Evolutionary conservation across 2,329 filamentous ascomycete species (phyloP), one percentile per base, ranked within the genome.

Genomic region (Phyllosticta citribraziliensis): DNA sequence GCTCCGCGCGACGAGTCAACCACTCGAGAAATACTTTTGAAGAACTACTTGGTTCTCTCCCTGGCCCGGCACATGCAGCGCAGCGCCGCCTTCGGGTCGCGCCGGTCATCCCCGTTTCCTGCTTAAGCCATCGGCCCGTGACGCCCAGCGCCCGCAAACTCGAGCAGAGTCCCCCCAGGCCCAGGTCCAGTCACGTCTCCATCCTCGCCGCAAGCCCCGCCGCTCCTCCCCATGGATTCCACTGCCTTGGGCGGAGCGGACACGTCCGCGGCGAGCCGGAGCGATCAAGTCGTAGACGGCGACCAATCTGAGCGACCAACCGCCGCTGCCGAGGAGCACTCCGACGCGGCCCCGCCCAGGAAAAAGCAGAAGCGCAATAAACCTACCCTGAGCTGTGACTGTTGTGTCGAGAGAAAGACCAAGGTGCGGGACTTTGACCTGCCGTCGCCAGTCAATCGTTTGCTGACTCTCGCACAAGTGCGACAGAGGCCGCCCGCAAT

Each of bases 281-380:
- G n/a, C 8, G 17, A 47, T 5, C 40, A 5, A 19, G 40, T n/a
- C 4, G 40, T 47, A 47, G 40, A 47, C 40, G 17, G 40, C 17
- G 17, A 5, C 57, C 52, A 53, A 24, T 54, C 52, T 33, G 40
- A 33, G 51, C 52, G 51, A 6, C 30, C 30, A 35, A 30, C 30
- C 33, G 53, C 50, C 12, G 53, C 57, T 33, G 51, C 35, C 35
- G 20, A 20, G n/a, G 40, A 27, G 5, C 50, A 25, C 54, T 47
- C 12, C 25, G 27, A n/a, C 24, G 19, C 52, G 9, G 9, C 19
- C 6, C 59, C 54, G 25, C 50, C 50, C 10, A 56, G 20, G 54
- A 89, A 88, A 77, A 90, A 88, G 75, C 88, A 92, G 76, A 91
- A 88, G 77, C 84, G 89, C 55, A 93, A 93, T 75, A 93, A 93